phyloP scores from a whole-genome alignment of 352 stramenopile species.

The Phytophthora foliorum region DNA sequence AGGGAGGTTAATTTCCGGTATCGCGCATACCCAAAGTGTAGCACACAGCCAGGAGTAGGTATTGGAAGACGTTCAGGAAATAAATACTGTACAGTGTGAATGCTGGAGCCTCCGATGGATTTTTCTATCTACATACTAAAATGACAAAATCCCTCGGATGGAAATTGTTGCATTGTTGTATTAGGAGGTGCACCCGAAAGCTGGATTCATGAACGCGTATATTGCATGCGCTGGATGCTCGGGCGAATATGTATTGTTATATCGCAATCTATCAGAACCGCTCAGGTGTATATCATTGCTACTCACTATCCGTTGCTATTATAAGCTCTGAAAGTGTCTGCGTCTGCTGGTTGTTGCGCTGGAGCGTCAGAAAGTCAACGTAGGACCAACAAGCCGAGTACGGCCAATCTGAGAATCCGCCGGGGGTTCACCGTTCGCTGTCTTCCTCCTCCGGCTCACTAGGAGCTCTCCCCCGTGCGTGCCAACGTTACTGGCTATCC shows the following conservation, averaged over 20 bases:
- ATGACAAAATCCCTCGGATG: too few species aligned
- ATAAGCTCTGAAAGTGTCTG: neutral
- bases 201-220: too few species aligned
- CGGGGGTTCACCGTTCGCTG: neutral
- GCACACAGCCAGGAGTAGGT: neutral
- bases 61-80: too few species aligned
- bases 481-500: neutral
- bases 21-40: neutral
- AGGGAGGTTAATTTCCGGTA: neutral
- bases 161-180: too few species aligned
- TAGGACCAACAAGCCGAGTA: neutral
- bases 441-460: neutral
- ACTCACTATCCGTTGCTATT: neutral
- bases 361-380: neutral
- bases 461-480: neutral
- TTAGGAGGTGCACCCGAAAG: too few species aligned
- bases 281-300: neutral
- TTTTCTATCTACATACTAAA: too few species aligned
- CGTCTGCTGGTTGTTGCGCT: neutral
- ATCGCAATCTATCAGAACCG: neutral
- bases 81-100: too few species aligned
- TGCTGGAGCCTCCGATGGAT: too few species aligned
- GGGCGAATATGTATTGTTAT: neutral
- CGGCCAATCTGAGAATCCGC: neutral
- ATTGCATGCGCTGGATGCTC: too few species aligned